Evolutionary conservation across 2,329 filamentous ascomycete genomes (phyloP), one percentile per base, ranked within the genome.

Genomic region (Lasiodiplodia citricola): DNA sequence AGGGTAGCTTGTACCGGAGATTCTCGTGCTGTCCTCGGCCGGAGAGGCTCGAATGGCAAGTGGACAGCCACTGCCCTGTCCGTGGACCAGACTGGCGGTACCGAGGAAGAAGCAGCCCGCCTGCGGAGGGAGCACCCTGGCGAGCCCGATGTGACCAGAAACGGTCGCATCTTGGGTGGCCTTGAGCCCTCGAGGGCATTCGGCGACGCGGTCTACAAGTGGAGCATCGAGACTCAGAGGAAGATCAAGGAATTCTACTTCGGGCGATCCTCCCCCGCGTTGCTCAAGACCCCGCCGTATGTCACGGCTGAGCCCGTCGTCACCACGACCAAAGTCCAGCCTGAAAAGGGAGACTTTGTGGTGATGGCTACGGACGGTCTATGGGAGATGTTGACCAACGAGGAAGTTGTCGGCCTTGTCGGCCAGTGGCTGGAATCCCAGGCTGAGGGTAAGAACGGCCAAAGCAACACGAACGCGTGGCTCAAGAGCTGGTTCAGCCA

Each of bases 371-470:
- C 96, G 0, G 96, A 99, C 77, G 96, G 96, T 4, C 86, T 99
- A 0, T 99, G 96, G 96, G 96, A 99, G 82, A 98, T 98, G 96
- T 86, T 99, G 70, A 97, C 93, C 58, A 99, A 98, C 75, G 96
- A 99, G 78, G 96, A 99, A 83, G 96, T 97, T 1, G 92, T 99
- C 63, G 96, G 96, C 0, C 88, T 99, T 2, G 96, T 99, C 4
- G 96, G 95, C 18, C 93, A 97, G 80, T 99, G 96, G 96, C 89
- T 99, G 58, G 96, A 99, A 79, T 89, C 88, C 25, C 92, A 97
- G 78, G 83, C 83, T 44, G 54, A 66, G 37, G 54, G 35, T 54
- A 69, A 66, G 21, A 69, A 52, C 62, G 65, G 73, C 71, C 76
- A 75, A 79, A 81, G 78, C 62, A 78, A 80, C 3, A 57, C 55